Evolutionary conservation across 495 filamentous ascomycete species (phyloP), one percentile per base, ranked within the genome.

Genomic region (Aspergillus nanangensis): DNA sequence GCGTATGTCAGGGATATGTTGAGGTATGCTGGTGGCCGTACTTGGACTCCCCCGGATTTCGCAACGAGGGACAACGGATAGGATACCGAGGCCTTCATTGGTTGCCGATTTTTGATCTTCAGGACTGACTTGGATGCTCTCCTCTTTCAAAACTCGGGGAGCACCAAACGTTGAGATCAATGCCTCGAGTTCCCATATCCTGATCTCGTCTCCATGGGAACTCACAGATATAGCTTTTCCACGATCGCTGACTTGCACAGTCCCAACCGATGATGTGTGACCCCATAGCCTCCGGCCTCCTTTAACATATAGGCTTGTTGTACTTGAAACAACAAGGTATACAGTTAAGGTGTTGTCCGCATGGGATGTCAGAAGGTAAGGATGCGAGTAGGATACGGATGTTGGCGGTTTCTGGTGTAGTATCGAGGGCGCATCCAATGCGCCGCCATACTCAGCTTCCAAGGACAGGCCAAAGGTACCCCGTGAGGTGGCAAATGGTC

Each of bases 221-320:
- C 87, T 90, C 20, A 96, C 86, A 14, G 89, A 95, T 0, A 98
- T 86, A 0, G 93, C 93, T 61, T 89, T 95, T 10, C 93, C 93
- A 15, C 88, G 79, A 13, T 84, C 79, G 17, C 87, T 91, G 34
- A 98, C 87, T 48, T 96, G 83, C 19, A 87, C 92, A 10, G 84
- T 81, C 31, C 85, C 86, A 11, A 98, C 87, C 1, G 88, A 88
- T 1, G 92, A 95, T 0, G 93, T 97, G 55, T 98, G 93, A 14
- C 93, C 93, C 86, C 88, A 96, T 8, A 98, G 77, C 19, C 86
- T 75, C 38, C 80, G 88, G 13, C 88, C 90, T 1, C 79, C 69
- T 18, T 85, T 81, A 33, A 98, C 84, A 13, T 75, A 79, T 7
- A 96, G 73, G 1, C 71, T 67, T 0, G 76, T 66, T 3, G 80